phyloP scores from a whole-genome alignment of 148 eudicot genomes.

The Vaccinium darrowii region DNA sequence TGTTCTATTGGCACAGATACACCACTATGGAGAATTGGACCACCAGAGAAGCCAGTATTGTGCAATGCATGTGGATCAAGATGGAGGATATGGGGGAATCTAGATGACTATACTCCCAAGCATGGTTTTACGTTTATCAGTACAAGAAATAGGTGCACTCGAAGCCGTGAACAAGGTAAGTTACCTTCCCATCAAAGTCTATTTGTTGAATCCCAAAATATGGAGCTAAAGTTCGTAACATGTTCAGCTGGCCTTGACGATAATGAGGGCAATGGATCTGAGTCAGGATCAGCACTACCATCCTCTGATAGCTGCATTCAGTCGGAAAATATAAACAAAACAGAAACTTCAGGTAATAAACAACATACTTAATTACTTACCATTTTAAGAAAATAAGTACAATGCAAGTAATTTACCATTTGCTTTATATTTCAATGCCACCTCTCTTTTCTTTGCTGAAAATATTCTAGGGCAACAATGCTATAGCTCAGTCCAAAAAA shows the following conservation, averaged over 20 bases:
- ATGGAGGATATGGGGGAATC: slow-evolving; percentile 20
- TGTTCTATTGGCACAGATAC: slow-evolving; percentile 16
- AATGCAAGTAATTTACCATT: background rate
- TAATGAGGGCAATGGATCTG: background rate
- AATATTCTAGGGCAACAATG: background rate
- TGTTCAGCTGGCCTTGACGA: slow-evolving; percentile 9
- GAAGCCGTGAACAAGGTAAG: slow-evolving; percentile 4
- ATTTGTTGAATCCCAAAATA: background rate
- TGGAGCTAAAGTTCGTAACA: background rate
- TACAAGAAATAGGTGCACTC: background rate
- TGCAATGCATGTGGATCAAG: slow-evolving; percentile 30
- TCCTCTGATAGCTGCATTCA: slow-evolving; percentile 4
- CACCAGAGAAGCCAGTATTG: slow-evolving; percentile 17
- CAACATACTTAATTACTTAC: background rate
- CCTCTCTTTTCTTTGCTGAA: background rate
- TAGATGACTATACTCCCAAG: slow-evolving; percentile 18
- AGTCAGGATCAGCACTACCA: background rate
- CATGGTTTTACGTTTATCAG: background rate
- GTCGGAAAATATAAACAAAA: background rate
- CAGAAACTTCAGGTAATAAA: slow-evolving; percentile 6
- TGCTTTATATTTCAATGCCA: background rate
- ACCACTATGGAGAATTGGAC: slow-evolving; percentile 27
- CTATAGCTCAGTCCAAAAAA: background rate
- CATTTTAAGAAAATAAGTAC: background rate
- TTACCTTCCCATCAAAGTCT: background rate